Base-by-base conservation (phyloP, 2,329 filamentous ascomycete species). In the Dryadomyces quercivorus region DNA sequence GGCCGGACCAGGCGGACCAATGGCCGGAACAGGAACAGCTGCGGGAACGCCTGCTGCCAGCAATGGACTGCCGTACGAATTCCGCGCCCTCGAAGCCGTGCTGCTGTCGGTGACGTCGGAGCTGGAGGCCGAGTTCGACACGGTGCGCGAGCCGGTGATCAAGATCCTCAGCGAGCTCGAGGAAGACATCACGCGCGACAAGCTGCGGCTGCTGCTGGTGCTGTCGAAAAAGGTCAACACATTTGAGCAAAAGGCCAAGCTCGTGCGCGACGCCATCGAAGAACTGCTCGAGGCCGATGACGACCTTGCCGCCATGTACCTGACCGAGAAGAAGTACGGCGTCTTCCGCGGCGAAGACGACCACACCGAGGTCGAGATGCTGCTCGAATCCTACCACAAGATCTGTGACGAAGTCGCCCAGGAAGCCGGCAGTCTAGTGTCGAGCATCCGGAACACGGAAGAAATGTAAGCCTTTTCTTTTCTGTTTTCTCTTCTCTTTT, bases 361-460 rank as follows among this genome's bases (percentile, higher is more conserved):
- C 63, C 92, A 97, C 64, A 93, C 92, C 26, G 93, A 98, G 69
- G 87, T 98, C 6, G 93, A 98, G 71, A 90, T 98, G 83, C 76
- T 98, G 50, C 75, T 98, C 5, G 93, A 98, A 68, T 95, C 90
- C 2, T 98, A 98, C 67, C 89, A 97, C 69, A 97, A 97, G 69
- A 85, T 98, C 45, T 92, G 90, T 61, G 93, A 98, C 66, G 93
- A 98, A 73, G 96, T 97, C 62, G 92, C 96, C 9, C 92, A 98
- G 69, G 88, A 94, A 59, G 89, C 90, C 16, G 87, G 89, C 58
- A 97, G 95, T 69, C 70, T 97, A 61, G 91, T 97, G 55, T 92
- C 87, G 10, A 90, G 88, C 61, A 98, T 98, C 67, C 82, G 93
- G 62, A 98, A 97, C 70, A 98, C 93, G 1, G 93, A 98, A 70